Conservation (phyloP, 2,329 filamentous ascomycete genomes). For the Fusarium miscanthi region DNA sequence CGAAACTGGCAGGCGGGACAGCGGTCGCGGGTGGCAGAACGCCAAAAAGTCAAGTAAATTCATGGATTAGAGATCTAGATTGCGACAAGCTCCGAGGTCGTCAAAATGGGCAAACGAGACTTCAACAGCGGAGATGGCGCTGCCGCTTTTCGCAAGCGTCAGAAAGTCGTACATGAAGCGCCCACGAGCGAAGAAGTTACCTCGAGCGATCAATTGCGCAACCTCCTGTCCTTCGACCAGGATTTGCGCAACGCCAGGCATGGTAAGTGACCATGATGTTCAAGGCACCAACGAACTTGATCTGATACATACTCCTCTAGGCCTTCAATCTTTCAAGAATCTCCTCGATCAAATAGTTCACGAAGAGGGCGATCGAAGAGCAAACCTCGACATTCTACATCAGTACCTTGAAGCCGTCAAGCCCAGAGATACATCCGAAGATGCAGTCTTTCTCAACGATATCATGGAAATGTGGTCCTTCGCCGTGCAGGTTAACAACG, state of each 20-base stretch:
- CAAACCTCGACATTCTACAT: conserved; percentile 68
- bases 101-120: conserved; percentile 59
- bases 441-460: conserved; percentile 76
- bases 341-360: conserved; percentile 75
- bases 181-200: conserved; percentile 71
- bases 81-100: conserved; percentile 35
- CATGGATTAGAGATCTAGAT: conserved; percentile 24
- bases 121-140: conserved; percentile 54
- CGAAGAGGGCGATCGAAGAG: conserved; percentile 55
- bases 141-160: conserved; percentile 61
- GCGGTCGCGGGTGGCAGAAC: conserved; percentile 52
- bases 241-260: conserved; percentile 74
- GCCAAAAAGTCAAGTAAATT: conserved; percentile 49
- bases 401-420: conserved; percentile 73
- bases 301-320: conserved; percentile 49
- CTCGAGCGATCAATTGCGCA: conserved; percentile 73
- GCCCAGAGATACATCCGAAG: conserved; percentile 57
- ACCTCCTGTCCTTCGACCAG: conserved; percentile 77
- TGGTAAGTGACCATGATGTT: conserved; percentile 56
- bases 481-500: conserved; percentile 81
- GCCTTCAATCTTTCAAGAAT: conserved; percentile 75
- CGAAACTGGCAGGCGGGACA: conserved; percentile 44
- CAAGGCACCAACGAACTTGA: neutral
- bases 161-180: conserved; percentile 66
- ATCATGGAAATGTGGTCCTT: conserved; percentile 91